phyloP scores from a whole-genome alignment of 768 basidiomycete genomes.

The Suillus plorans region DNA sequence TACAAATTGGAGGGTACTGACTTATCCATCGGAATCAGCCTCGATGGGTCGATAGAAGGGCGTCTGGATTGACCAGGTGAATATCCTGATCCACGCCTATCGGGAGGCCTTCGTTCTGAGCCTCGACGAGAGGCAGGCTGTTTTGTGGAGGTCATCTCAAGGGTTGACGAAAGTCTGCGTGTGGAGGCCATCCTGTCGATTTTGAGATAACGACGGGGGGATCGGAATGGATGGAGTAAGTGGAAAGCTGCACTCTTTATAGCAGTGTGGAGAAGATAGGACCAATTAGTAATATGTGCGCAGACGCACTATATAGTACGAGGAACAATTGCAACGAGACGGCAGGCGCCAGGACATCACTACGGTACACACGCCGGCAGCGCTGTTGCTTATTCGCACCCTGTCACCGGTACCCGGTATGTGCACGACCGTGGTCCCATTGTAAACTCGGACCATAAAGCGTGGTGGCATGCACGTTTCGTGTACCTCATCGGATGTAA shows the following conservation, averaged over 20 bases:
- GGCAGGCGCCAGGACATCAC: not conserved
- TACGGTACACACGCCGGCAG: not conserved
- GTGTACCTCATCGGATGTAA: slow-evolving; percentile 4
- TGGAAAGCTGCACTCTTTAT: slow-evolving; percentile 10
- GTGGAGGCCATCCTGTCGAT: slow-evolving; percentile 14
- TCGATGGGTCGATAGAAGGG: slow-evolving; percentile 74
- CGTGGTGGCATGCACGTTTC: not conserved
- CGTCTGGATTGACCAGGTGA: slow-evolving; percentile 53
- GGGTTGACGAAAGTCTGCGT: slow-evolving; percentile 26
- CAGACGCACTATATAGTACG: not conserved
- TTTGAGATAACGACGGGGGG: slow-evolving; percentile 8
- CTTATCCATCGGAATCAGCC: slow-evolving; percentile 81
- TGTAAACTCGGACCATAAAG: slow-evolving; percentile 2
- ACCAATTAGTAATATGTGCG: not conserved
- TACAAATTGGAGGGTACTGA: slow-evolving; percentile 28
- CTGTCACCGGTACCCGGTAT: not conserved
- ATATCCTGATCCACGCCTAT: slow-evolving; percentile 50
- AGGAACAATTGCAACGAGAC: not conserved
- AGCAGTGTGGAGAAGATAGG: slow-evolving; percentile 8
- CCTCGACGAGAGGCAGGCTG: slow-evolving; percentile 41
- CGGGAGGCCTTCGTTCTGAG: slow-evolving; percentile 43
- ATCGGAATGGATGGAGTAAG: not conserved
- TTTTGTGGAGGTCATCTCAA: slow-evolving; percentile 33
- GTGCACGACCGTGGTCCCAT: not conserved
- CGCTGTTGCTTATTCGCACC: not conserved